phyloP scores from a whole-genome alignment of 108 stramenopile species.

The Aurantiochytrium sp. region DNA sequence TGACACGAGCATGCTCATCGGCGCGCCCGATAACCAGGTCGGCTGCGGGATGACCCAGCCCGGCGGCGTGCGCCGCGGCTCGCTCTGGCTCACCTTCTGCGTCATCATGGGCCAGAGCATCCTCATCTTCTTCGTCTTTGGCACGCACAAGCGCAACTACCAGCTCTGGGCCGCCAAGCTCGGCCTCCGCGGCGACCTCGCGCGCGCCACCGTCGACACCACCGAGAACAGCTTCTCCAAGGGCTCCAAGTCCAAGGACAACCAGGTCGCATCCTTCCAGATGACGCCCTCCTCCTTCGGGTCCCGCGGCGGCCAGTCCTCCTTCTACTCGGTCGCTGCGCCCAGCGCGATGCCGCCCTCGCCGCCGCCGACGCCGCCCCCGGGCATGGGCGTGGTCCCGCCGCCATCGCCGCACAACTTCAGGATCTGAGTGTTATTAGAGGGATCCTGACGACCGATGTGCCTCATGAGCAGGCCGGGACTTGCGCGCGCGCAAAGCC shows the following conservation, averaged over 20 bases:
- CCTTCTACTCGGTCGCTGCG: not conserved
- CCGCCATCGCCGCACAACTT: too few relatives aligned
- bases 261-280: not conserved
- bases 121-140: conserved; percentile 19
- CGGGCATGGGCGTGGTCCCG: too few relatives aligned
- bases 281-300: not conserved
- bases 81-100: not conserved
- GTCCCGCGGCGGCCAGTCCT: not conserved
- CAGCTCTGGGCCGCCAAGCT: not conserved
- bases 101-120: conserved; percentile 15
- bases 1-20: not conserved
- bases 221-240: not conserved
- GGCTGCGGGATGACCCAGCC: not conserved
- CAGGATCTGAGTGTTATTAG: too few relatives aligned
- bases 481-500: too few relatives aligned
- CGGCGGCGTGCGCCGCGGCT: not conserved
- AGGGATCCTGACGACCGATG: too few relatives aligned
- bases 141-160: not conserved
- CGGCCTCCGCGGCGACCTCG: not conserved
- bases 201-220: not conserved
- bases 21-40: not conserved
- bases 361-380: not conserved
- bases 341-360: not conserved
- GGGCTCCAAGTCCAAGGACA: not conserved
- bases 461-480: too few relatives aligned